Base-by-base conservation (phyloP, 495 filamentous ascomycete species). In the Neurospora tetraspora region DNA sequence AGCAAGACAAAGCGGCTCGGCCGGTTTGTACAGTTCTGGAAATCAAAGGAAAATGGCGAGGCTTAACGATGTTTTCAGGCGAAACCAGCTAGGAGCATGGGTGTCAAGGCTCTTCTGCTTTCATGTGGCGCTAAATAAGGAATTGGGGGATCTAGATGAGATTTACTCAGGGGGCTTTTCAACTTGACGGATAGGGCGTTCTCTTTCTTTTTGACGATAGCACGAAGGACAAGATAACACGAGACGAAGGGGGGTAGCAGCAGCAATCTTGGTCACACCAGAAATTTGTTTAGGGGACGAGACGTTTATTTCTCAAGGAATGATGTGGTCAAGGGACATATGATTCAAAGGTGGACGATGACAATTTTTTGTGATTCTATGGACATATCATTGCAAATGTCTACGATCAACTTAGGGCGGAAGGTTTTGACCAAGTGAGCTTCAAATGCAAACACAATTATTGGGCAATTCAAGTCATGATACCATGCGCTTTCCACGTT, bases 21-120 rank as follows among this genome's bases (percentile, higher is more conserved):
- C 78, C 89, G 91, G 42, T 83, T 96, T 77, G 90, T 96, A 88
- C 90, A 92, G 71, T 96, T 96, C 77, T 96, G 92, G 91, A 93
- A 91, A 79, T 81, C 86, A 5, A 86, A 85, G 68, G 81, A 81
- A 14, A 71, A 78, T 11, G 72, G 74, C 20, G 73, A 72, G 42
- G 72, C 75, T 73, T 82, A 69, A 36, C 9, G 23, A 39, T 37
- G 31, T 16, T 38, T 43, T 47, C 70, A 31, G 42, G 14, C 31
- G 10, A 39, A 65, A 65, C 53, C 18, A 65, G 53, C 53, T 34
- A 65, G 53, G 53, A 65, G 53, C 53, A 65, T 65, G 27, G 53
- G 53, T 65, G 53, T 34, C 53, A 34, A 34, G 31, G 53, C 53
- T 18, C 53, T 65, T 65, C 27, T 65, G 53, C 14, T 65, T 65